Conservation (phyloP, 2,329 filamentous ascomycete genomes). For the Cercospora brassicicola region DNA sequence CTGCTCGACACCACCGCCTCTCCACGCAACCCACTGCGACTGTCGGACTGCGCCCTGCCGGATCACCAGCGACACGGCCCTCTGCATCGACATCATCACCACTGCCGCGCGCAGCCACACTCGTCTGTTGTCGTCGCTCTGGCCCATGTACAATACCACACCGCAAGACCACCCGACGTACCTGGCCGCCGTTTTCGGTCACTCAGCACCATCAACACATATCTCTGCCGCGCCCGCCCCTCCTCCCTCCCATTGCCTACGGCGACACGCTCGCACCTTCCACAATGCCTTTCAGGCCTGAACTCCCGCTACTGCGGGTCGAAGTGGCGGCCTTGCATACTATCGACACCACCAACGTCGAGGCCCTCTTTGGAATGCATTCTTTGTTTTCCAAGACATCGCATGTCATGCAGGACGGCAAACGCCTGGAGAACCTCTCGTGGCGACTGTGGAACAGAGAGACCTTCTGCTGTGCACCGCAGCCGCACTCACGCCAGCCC, state of each 20-base stretch:
- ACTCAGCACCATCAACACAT: slow-evolving; percentile 15
- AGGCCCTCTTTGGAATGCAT: slow-evolving; percentile 87
- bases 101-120: background rate
- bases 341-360: slow-evolving; percentile 87
- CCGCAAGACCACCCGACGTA: slow-evolving; percentile 16
- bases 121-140: background rate
- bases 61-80: background rate
- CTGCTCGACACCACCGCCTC: slow-evolving; percentile 3
- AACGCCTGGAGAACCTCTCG: slow-evolving; percentile 88
- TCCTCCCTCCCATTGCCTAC: slow-evolving; percentile 5
- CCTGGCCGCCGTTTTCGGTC: slow-evolving; percentile 15
- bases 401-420: slow-evolving; percentile 88
- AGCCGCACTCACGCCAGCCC: slow-evolving; percentile 34
- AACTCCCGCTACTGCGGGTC: slow-evolving; percentile 84
- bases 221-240: slow-evolving; percentile 11
- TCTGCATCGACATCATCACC: background rate
- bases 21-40: background rate
- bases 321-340: slow-evolving; percentile 90
- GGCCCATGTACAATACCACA: slow-evolving; percentile 12
- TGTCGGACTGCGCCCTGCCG: background rate
- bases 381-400: slow-evolving; percentile 91
- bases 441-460: slow-evolving; percentile 96
- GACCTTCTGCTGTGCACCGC: slow-evolving; percentile 78
- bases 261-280: slow-evolving; percentile 23
- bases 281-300: slow-evolving; percentile 78